Percentiles rank a stretch among this genome's conserved stretches.
These are phyloP conservation scores for Microdochium nivale DNA, from an alignment of 2,329 filamentous ascomycete species.

Conservation along the genomic window DNA sequence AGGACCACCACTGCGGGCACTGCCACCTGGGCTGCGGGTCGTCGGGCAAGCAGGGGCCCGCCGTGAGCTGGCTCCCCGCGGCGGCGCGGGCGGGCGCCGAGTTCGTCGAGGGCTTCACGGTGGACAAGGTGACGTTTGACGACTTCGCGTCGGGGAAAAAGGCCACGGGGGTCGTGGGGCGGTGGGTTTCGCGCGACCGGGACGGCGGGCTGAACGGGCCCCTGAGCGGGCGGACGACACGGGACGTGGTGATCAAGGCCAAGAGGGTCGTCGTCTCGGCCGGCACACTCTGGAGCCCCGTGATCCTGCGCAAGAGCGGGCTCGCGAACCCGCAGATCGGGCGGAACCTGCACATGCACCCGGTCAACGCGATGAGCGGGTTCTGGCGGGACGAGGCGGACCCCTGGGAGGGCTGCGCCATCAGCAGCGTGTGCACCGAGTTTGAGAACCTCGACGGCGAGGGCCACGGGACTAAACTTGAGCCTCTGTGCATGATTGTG, in stretches of 20 bases:
- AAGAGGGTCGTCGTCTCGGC: conserved; percentile 67
- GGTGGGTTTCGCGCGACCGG: conserved; percentile 50
- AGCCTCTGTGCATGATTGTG: conserved; percentile 61
- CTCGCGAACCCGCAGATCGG: conserved; percentile 74
- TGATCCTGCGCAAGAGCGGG: conserved; percentile 67
- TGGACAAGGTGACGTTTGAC: conserved; percentile 49
- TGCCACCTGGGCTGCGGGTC: conserved; percentile 35
- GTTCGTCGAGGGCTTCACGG: conserved; percentile 62
- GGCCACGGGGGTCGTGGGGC: conserved; percentile 3
- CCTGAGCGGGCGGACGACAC: conserved; percentile 33
- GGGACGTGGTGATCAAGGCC: conserved; percentile 63
- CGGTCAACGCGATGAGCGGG: conserved; percentile 48
- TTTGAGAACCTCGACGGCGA: conserved; percentile 71
- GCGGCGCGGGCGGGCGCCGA: conserved; percentile 56
- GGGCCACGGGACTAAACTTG: conserved; percentile 74
- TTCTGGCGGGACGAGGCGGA: conserved; percentile 59
- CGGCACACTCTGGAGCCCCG: conserved; percentile 66
- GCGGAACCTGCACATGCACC: conserved; percentile 72
- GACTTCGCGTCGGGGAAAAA: conserved; percentile 30
- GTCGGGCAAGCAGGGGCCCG: conserved; percentile 59
- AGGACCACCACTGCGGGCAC: conserved; percentile 51
- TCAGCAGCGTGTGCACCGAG: conserved; percentile 66
- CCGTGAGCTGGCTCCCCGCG: conserved; percentile 59
- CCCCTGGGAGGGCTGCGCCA: conserved; percentile 63
- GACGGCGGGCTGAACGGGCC: conserved; percentile 45